Conservation (phyloP, 306 rosid species). For the Cucurbita ficifolia region DNA sequence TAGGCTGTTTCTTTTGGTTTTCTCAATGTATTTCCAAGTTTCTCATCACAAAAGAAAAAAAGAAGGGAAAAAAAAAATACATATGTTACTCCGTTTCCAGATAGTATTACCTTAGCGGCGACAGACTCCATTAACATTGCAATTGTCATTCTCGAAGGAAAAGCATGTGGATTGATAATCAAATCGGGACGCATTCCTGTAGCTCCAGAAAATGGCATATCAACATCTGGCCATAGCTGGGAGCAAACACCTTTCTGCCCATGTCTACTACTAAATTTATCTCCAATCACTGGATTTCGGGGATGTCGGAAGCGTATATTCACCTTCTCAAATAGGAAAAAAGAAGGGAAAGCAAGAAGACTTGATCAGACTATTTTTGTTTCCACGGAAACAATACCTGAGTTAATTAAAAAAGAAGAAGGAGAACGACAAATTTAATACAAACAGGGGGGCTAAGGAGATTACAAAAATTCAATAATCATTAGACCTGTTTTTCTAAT, state of each 20-base stretch:
- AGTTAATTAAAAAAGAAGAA: neutral
- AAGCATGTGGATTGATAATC: constrained; percentile 95
- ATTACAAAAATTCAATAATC: neutral
- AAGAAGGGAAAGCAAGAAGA: neutral
- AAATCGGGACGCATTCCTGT: constrained; percentile 99
- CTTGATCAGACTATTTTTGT: neutral
- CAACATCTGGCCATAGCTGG: constrained; percentile 94
- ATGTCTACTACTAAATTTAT: constrained; percentile 96
- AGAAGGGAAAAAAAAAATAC: neutral
- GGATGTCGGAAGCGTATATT: constrained; percentile 87
- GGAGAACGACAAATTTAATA: neutral
- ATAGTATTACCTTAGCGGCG: constrained; percentile 72
- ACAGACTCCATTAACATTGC: constrained; percentile 97
- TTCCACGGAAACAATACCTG: neutral
- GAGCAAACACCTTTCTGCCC: constrained; percentile 99
- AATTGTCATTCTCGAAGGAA: constrained; percentile 99
- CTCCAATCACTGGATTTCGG: constrained; percentile 85
- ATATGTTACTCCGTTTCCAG: neutral
- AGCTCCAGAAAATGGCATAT: constrained; percentile 92
- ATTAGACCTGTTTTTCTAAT: neutral
- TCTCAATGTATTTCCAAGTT: neutral
- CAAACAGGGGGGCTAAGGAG: neutral
- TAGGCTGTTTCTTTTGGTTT: neutral
- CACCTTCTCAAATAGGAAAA: constrained; percentile 34
- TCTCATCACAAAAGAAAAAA: neutral